These are phyloP conservation scores for Heterococcus sp. DNA, from an alignment of 108 stramenopile species.

Conservation along the genomic window DNA sequence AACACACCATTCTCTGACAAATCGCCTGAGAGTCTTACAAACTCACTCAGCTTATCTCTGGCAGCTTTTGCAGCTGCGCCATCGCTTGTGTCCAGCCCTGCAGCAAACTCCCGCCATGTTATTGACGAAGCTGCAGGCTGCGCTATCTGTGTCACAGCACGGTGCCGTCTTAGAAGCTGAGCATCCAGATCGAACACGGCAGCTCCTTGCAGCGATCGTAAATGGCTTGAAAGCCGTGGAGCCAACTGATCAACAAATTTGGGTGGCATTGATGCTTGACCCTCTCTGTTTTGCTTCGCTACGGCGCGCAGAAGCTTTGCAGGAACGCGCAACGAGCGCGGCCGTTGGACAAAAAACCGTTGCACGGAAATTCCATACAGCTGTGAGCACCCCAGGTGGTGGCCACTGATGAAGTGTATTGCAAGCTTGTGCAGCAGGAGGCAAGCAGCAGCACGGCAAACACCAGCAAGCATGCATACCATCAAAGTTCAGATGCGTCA, in stretches of 20 bases:
- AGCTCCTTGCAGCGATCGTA: background rate
- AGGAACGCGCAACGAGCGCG: too few species aligned
- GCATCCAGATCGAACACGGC: background rate
- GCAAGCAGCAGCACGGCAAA: too few species aligned
- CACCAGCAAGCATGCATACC: too few species aligned
- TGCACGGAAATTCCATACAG: too few species aligned
- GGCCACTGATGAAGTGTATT: too few species aligned
- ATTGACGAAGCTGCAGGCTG: background rate
- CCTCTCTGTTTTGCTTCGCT: too few species aligned
- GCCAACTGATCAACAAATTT: background rate
- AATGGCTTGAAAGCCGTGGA: background rate
- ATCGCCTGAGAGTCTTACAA: background rate
- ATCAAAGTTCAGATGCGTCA: too few species aligned
- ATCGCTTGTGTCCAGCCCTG: background rate
- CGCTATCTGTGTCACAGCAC: background rate
- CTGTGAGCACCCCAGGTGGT: too few species aligned
- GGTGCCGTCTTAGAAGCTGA: background rate
- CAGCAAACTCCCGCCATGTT: background rate
- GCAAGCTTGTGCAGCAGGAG: too few species aligned
- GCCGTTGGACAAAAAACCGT: too few species aligned
- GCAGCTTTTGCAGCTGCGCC: background rate
- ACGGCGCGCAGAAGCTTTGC: too few species aligned
- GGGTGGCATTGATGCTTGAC: background rate
- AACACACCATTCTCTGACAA: conserved; percentile 3
- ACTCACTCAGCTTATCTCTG: background rate